phyloP scores from a whole-genome alignment of 371 early-diverging fungal species.

The Actinomucor elegans region DNA sequence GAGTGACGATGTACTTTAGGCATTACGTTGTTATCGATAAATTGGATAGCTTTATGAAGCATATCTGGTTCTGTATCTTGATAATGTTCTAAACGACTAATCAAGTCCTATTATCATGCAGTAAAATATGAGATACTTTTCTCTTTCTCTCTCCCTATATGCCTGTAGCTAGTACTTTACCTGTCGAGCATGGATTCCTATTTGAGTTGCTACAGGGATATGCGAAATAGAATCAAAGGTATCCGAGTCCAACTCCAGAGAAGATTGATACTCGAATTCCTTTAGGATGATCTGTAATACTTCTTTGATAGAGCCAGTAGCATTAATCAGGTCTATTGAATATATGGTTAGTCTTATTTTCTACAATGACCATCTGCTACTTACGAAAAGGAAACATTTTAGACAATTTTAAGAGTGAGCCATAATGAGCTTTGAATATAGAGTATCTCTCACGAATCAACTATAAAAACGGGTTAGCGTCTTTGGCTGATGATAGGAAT shows the following conservation, averaged over 20 bases:
- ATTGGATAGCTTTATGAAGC: conserved; percentile 52
- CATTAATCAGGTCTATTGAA: conserved; percentile 59
- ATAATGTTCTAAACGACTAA: conserved; percentile 61
- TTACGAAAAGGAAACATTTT: conserved; percentile 73
- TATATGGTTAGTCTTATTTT: too few species aligned
- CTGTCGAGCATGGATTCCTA: conserved; percentile 65
- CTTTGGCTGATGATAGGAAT: too few species aligned
- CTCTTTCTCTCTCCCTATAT: too few species aligned
- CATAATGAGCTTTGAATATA: conserved; percentile 68
- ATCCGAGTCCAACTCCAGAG: conserved; percentile 58
- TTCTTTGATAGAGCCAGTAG: conserved; percentile 63
- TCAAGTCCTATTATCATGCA: conserved; percentile 59
- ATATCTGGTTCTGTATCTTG: conserved; percentile 55
- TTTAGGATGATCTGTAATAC: conserved; percentile 64
- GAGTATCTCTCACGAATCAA: conserved; percentile 65
- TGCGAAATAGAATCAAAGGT: conserved; percentile 68
- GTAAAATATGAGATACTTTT: too few species aligned
- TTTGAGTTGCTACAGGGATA: conserved; percentile 64
- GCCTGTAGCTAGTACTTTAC: too few species aligned
- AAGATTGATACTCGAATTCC: conserved; percentile 71
- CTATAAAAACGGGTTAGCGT: too few species aligned
- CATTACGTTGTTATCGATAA: conserved; percentile 56
- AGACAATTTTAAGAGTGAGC: conserved; percentile 58
- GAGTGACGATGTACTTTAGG: conserved; percentile 61
- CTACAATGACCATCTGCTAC: too few species aligned